Evolutionary conservation across 192 early-diverging fungal species (phyloP).

Genomic region (Coemansia erecta): DNA sequence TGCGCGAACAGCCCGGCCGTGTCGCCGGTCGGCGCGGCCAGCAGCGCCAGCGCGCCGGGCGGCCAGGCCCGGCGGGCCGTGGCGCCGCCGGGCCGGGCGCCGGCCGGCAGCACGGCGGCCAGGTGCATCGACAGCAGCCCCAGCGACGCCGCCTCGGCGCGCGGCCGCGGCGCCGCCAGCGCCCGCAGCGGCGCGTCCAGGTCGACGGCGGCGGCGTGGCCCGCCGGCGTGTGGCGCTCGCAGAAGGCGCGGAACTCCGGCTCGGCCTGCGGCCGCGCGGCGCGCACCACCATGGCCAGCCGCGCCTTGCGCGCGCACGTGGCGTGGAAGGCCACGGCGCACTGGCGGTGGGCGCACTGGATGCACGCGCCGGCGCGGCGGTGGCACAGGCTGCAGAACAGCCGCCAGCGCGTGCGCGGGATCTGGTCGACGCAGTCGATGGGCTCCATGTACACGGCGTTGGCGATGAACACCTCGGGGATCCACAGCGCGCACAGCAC

Average conservation of each 20-base stretch:
- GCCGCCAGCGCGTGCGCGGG: slow-evolving; percentile 82
- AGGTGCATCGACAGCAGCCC: slow-evolving; percentile 26
- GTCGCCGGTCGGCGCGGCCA: slow-evolving; percentile 10
- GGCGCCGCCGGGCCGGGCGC: neutral
- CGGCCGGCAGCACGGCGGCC: slow-evolving; percentile 12
- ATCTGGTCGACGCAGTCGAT: slow-evolving; percentile 90
- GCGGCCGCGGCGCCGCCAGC: slow-evolving; percentile 12
- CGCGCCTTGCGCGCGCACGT: slow-evolving; percentile 88
- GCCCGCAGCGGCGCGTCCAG: slow-evolving; percentile 27
- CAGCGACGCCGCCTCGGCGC: slow-evolving; percentile 10
- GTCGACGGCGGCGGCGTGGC: slow-evolving; percentile 29
- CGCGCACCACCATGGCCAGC: slow-evolving; percentile 82
- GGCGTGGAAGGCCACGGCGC: slow-evolving; percentile 89
- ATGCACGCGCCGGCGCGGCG: slow-evolving; percentile 84
- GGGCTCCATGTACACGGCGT: slow-evolving; percentile 96
- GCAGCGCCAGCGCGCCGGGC: slow-evolving; percentile 1
- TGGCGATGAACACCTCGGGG: slow-evolving; percentile 85
- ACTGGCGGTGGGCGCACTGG: slow-evolving; percentile 89
- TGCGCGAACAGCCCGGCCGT: slow-evolving; percentile 2
- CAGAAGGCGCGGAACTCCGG: slow-evolving; percentile 74
- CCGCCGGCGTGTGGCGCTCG: slow-evolving; percentile 85
- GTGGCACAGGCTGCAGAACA: slow-evolving; percentile 88
- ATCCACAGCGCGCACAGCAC: slow-evolving; percentile 96
- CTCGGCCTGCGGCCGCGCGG: slow-evolving; percentile 59
- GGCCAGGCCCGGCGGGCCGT: slow-evolving; percentile 11